Base-by-base conservation (phyloP, 2,329 filamentous ascomycete genomes). In the Ophiostoma novo-ulmi region DNA sequence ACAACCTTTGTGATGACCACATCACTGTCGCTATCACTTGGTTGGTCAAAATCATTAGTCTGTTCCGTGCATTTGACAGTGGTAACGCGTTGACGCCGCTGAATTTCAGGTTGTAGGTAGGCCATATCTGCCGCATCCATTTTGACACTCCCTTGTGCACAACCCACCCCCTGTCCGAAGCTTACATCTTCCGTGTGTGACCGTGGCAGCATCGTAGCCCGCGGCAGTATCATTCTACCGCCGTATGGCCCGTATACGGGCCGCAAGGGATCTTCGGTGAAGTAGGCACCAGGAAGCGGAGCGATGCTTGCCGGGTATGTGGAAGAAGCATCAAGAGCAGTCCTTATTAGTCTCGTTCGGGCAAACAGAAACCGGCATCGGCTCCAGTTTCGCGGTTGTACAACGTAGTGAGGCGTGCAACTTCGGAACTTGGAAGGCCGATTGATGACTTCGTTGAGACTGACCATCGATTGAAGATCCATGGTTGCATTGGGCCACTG, bases 401-500 rank as follows among this genome's bases (percentile, higher is more conserved):
- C 88, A 10, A 97, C 94, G 66, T 91, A 88, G 79, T 89, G 87
- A 0, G 89, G 89, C 0, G 0, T 73, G 0, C 10, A 75, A 73
- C 81, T 84, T 5, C 84, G 78, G 75, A 91, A 97, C 64, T 89
- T 76, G 0, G 78, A 68, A 0, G 92, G 88, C 0, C 84, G 83
- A 76, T 97, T 97, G 76, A 97, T 88, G 64, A 97, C 88, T 77
- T 97, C 94, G 75, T 94, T 95, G 65, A 97, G 80, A 41, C 91
- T 91, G 64, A 97, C 80, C 0, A 89, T 89, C 0, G 75, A 75
- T 0, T 73, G 75, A 35, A 92, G 82, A 13, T 84, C 82, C 41
- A 97, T 80, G 11, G 83, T 80, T 31, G 91, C 95, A 52, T 85
- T 84, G 1, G 86, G 84, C 94, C 93, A 95, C 22, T 74, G 4